Evolutionary conservation across 179 eudicot genomes (phyloP).

Genomic region (Beta macrorhiza): DNA sequence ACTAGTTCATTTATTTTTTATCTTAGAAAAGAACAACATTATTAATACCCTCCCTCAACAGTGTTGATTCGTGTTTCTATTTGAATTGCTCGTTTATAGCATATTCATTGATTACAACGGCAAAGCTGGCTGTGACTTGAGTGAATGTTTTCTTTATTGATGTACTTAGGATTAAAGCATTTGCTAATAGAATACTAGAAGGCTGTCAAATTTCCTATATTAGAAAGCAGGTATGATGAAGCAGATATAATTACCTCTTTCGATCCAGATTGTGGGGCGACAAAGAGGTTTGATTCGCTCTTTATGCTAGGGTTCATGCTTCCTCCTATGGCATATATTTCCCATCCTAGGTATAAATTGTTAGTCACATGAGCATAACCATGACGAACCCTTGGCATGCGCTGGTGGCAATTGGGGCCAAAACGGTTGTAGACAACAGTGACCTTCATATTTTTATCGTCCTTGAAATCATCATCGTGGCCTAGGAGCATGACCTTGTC

Average conservation of each 20-base stretch:
- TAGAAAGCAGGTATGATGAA: not conserved
- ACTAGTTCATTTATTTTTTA: no score
- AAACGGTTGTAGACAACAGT: conserved; percentile 80
- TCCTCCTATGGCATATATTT: conserved; percentile 80
- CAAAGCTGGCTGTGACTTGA: no score
- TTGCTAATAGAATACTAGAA: no score
- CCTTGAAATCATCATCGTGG: conserved; percentile 56
- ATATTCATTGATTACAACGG: no score
- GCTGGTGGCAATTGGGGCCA: conserved; percentile 74
- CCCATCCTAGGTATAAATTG: conserved; percentile 87
- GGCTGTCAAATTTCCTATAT: no score
- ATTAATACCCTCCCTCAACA: no score
- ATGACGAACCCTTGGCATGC: conserved; percentile 88
- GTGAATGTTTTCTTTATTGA: no score
- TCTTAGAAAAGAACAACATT: no score
- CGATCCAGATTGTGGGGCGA: conserved; percentile 49
- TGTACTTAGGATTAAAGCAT: no score
- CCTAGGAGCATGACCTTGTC: conserved; percentile 90
- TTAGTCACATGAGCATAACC: conserved; percentile 95
- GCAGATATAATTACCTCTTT: conserved; percentile 57
- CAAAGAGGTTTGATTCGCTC: conserved; percentile 77
- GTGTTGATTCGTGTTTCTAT: no score
- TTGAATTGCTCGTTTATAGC: no score
- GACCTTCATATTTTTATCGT: conserved; percentile 74
- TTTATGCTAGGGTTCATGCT: conserved; percentile 79